Base-by-base conservation (phyloP, 2,329 filamentous ascomycete species). In the Claviceps arundinis region DNA sequence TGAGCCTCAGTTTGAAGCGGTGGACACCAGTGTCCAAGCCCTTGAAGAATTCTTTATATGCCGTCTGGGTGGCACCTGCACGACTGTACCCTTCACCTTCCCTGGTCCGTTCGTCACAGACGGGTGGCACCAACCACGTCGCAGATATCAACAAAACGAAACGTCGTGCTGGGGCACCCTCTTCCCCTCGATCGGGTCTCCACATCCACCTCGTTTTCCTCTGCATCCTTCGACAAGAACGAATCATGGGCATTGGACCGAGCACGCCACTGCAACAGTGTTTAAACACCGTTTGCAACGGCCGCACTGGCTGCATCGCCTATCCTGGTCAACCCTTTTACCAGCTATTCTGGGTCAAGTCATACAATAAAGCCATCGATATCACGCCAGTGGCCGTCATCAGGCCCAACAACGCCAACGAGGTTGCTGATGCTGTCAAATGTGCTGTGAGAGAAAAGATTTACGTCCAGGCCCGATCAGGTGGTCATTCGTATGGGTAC, bases 401-500 rank as follows among this genome's bases (percentile, higher is more conserved):
- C 2, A 68, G 77, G 7, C 81, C 81, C 0, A 64, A 68, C 5
- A 77, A 67, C 0, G 67, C 72, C 11, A 63, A 74, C 22, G 76
- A 84, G 51, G 74, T 84, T 2, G 71, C 78, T 1, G 73, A 66
- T 19, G 75, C 79, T 14, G 71, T 85, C 41, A 73, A 75, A 49
- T 84, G 81, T 59, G 81, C 80, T 5, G 68, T 61, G 2, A 55
- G 71, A 24, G 67, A 69, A 53, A 66, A 67, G 5, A 63, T 77
- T 50, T 75, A 77, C 56, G 78, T 84, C 0, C 80, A 84, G 60
- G 75, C 81, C 22, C 77, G 73, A 56, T 81, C 78, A 1, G 82
- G 81, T 4, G 82, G 82, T 0, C 82, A 85, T 59, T 84, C 79
- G 0, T 85, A 81, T 56, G 80, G 70, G 75, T 77, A 62, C 58